Conservation (phyloP, 805 yeast genomes). For the Kregervanrija pseudodelftensis region DNA sequence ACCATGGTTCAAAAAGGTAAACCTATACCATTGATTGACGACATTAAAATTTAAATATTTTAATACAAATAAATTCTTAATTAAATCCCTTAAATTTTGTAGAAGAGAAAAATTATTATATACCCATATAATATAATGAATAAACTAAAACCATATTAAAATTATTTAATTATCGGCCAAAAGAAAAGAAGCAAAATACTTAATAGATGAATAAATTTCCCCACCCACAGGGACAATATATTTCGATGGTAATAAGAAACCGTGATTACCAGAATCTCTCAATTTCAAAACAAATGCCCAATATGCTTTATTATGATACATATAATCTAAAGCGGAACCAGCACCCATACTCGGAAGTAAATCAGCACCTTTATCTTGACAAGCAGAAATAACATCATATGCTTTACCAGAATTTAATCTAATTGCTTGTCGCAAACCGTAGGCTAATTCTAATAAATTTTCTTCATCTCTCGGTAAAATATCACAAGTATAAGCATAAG, state of each 20-base stretch:
- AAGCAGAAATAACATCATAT: constrained; percentile 70
- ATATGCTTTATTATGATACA: constrained; percentile 74
- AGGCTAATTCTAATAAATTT: constrained; percentile 72
- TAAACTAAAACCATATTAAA: neutral
- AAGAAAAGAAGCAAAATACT: constrained; percentile 53
- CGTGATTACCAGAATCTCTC: constrained; percentile 77
- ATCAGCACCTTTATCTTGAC: constrained; percentile 72
- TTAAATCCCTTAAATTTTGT: neutral
- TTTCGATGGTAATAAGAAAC: constrained; percentile 68
- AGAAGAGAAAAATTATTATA: neutral
- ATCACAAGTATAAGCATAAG: constrained; percentile 75
- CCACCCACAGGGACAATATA: constrained; percentile 70
- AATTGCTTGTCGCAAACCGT: constrained; percentile 70
- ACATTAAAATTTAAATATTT: neutral
- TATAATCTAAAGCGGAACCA: constrained; percentile 74
- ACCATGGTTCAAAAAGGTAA: constrained; percentile 58
- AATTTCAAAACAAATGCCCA: constrained; percentile 83
- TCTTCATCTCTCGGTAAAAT: constrained; percentile 73
- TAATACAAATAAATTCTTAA: neutral
- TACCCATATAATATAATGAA: neutral
- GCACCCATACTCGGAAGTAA: constrained; percentile 67
- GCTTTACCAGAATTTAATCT: constrained; percentile 54
- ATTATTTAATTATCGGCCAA: constrained; percentile 16
- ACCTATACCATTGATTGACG: constrained; percentile 14
- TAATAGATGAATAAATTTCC: constrained; percentile 63